Evolutionary conservation across 1,284 basidiomycete species (phyloP).

Genomic region (Apiotrichum sp.): DNA sequence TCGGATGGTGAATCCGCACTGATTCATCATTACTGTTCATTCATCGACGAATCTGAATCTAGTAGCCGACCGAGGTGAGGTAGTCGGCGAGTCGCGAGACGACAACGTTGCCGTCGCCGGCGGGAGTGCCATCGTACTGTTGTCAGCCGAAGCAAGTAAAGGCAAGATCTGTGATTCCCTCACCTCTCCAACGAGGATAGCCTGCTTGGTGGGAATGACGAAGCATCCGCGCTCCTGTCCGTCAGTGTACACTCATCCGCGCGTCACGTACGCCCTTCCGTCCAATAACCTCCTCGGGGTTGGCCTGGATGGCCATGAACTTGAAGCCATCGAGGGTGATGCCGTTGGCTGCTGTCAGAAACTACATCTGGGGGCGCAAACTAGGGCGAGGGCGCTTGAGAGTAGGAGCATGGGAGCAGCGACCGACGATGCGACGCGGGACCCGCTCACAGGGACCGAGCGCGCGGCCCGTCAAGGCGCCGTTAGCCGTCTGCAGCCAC

Average conservation of each 20-base stretch:
- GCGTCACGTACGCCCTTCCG: slow-evolving; percentile 67
- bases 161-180: slow-evolving; percentile 35
- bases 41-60: slow-evolving; percentile 7
- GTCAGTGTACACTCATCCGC: neutral
- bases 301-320: slow-evolving; percentile 67
- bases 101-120: slow-evolving; percentile 63
- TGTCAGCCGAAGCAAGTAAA: neutral
- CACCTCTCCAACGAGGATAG: slow-evolving; percentile 68
- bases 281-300: slow-evolving; percentile 62
- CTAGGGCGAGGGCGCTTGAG: too few species aligned
- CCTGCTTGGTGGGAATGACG: slow-evolving; percentile 81
- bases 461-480: too few species aligned
- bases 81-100: slow-evolving; percentile 77
- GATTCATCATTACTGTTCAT: too few species aligned
- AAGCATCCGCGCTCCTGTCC: slow-evolving; percentile 70
- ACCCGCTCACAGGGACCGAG: too few species aligned
- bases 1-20: too few species aligned
- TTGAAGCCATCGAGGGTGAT: slow-evolving; percentile 68
- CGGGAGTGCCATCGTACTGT: slow-evolving; percentile 57
- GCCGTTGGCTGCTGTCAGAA: slow-evolving; percentile 52
- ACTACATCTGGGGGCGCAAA: too few species aligned
- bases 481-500: too few species aligned
- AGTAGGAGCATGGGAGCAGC: too few species aligned
- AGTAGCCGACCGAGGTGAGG: slow-evolving; percentile 57
- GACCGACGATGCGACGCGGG: neutral